These are phyloP conservation scores for Thinopyrum obtusiflorum DNA, from an alignment of 202 grass and related monocot species.

Conservation along the genomic window DNA sequence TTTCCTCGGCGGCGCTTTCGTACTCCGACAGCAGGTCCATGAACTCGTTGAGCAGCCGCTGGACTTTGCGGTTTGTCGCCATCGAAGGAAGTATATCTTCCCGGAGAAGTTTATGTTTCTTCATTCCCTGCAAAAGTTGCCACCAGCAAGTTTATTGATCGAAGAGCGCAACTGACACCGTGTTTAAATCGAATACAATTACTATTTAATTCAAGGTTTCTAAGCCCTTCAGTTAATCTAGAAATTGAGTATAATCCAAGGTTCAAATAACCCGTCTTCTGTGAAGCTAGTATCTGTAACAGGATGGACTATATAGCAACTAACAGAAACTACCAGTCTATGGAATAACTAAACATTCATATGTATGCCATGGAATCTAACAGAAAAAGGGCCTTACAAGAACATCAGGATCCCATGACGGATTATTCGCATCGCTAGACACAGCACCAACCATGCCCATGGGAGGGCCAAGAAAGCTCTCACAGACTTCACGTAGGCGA, in stretches of 20 bases:
- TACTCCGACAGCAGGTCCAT: constrained; percentile 91
- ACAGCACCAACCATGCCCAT: no score
- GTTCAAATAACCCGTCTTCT: background rate
- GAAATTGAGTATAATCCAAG: background rate
- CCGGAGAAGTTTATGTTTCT: constrained; percentile 82
- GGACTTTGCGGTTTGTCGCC: constrained; percentile 92
- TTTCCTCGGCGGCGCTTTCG: constrained; percentile 38
- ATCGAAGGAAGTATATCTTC: constrained; percentile 86
- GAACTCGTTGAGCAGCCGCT: constrained; percentile 87
- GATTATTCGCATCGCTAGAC: constrained; percentile 23
- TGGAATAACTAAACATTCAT: background rate
- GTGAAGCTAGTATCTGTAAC: background rate
- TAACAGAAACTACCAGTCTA: background rate
- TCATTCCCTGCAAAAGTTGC: constrained; percentile 67
- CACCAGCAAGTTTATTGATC: background rate
- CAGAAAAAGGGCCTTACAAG: constrained; percentile 65
- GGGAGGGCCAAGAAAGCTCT: constrained; percentile 74
- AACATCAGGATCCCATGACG: constrained; percentile 68
- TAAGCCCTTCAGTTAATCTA: background rate
- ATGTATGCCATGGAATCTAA: background rate
- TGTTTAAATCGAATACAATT: background rate
- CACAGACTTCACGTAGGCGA: constrained; percentile 78
- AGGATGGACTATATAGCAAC: background rate
- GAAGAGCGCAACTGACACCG: background rate
- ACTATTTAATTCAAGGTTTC: background rate